These are phyloP conservation scores for Botryobasidium botryosum DNA, from an alignment of 768 basidiomycete species.

Conservation along the genomic window DNA sequence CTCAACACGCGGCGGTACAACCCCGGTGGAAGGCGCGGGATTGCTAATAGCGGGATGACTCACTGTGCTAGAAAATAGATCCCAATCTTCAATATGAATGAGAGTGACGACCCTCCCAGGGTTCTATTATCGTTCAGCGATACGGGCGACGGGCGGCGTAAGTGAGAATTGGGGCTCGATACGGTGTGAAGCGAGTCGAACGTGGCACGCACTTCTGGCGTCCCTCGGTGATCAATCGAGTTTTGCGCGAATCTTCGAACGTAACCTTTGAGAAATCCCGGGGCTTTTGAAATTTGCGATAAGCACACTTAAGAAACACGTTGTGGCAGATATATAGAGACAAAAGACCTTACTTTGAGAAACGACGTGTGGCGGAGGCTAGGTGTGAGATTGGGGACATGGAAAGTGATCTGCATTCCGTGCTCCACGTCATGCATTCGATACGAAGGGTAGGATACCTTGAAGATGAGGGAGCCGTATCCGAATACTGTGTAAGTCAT, in stretches of 20 bases:
- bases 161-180: not conserved
- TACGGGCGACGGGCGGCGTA: no score
- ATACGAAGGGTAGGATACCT: not conserved
- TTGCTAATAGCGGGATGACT: conserved; percentile 13
- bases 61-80: conserved; percentile 49
- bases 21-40: not conserved
- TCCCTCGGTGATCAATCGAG: conserved; percentile 63
- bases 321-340: not conserved
- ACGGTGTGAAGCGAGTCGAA: not conserved
- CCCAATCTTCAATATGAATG: conserved; percentile 80
- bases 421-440: not conserved
- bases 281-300: not conserved
- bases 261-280: conserved; percentile 1
- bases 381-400: not conserved
- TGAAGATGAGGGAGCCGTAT: conserved; percentile 1
- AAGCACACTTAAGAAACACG: not conserved
- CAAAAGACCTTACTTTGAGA: not conserved
- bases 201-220: conserved; percentile 41
- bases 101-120: conserved; percentile 87
- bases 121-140: conserved; percentile 27
- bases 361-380: conserved; percentile 2
- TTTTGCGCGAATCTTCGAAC: conserved; percentile 4
- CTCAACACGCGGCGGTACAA: conserved; percentile 12
- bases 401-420: not conserved
- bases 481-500: not conserved